Evolutionary conservation across 202 grass and related monocot genomes (phyloP).

Genomic region (Carex arenaria): DNA sequence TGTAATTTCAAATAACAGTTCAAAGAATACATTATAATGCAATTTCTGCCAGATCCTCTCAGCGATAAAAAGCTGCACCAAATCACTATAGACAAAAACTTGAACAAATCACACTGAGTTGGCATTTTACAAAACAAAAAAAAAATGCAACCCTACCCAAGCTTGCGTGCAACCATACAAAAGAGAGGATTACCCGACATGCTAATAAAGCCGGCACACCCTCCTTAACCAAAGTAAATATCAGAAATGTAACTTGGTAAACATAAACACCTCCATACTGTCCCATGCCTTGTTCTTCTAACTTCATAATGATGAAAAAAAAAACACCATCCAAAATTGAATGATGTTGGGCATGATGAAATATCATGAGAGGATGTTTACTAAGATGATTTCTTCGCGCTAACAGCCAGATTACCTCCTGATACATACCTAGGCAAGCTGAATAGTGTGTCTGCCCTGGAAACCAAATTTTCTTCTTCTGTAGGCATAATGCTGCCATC

Average conservation of each 20-base stretch:
- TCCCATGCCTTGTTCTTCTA: not conserved
- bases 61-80: constrained; percentile 14
- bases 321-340: not conserved
- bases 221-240: constrained; percentile 26
- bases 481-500: constrained; percentile 22
- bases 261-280: not conserved
- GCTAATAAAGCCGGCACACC: constrained; percentile 27
- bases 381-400: constrained; percentile 10
- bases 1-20: constrained; percentile 16
- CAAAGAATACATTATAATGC: constrained; percentile 25
- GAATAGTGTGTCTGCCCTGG: constrained; percentile 22
- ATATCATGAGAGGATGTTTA: not conserved
- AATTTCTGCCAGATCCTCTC: constrained; percentile 20
- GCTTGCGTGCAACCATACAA: constrained; percentile 48
- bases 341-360: constrained; percentile 1
- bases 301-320: not conserved
- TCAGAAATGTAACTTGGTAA: constrained; percentile 29
- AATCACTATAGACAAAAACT: constrained; percentile 47
- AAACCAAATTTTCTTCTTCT: constrained; percentile 27
- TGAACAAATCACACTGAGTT: constrained; percentile 27
- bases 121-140: constrained; percentile 38
- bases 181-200: constrained; percentile 35
- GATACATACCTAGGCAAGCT: constrained; percentile 33
- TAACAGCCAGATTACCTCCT: constrained; percentile 21
- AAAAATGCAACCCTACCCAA: constrained; percentile 38